Percentiles rank a stretch among this genome's conserved stretches.
Conservation (phyloP, 345 rosid species). For the Fremontodendron californicum region DNA sequence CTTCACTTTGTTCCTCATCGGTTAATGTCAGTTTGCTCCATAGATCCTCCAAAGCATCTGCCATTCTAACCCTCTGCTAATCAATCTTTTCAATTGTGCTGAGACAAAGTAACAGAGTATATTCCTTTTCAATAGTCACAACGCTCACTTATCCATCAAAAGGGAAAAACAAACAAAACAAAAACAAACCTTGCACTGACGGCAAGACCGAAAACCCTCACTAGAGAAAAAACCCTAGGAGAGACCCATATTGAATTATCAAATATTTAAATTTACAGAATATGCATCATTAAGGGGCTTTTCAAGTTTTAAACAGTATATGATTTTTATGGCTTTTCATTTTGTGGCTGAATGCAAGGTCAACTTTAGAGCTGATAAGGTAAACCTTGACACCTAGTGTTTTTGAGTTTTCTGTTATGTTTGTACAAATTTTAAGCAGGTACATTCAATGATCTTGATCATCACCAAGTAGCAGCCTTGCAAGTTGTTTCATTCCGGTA, state of each 20-base stretch:
- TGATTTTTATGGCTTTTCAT: background rate
- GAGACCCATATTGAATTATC: background rate
- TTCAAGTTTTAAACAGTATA: background rate
- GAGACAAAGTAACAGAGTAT: no score
- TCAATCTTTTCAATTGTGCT: no score
- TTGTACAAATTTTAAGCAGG: conserved; percentile 47
- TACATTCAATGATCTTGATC: conserved; percentile 95
- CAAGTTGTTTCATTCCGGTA: conserved; percentile 98
- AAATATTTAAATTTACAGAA: background rate
- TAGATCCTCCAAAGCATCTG: no score
- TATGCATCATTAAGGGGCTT: background rate
- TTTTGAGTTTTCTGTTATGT: background rate
- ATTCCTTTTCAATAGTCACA: no score
- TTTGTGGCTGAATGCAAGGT: background rate
- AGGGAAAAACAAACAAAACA: no score
- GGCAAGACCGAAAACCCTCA: no score
- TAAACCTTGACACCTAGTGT: background rate
- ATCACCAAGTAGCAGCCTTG: conserved; percentile 98
- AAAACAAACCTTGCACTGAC: no score
- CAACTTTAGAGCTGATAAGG: background rate
- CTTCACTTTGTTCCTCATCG: no score
- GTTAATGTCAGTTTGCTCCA: no score
- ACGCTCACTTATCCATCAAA: no score
- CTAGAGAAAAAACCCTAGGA: no score
- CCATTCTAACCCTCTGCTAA: no score